A percentile compares a stretch with the other conserved stretches of the same genome.
Evolutionary conservation across 345 rosid species (phyloP).

Genomic region (Gossypium ekmanianum): DNA sequence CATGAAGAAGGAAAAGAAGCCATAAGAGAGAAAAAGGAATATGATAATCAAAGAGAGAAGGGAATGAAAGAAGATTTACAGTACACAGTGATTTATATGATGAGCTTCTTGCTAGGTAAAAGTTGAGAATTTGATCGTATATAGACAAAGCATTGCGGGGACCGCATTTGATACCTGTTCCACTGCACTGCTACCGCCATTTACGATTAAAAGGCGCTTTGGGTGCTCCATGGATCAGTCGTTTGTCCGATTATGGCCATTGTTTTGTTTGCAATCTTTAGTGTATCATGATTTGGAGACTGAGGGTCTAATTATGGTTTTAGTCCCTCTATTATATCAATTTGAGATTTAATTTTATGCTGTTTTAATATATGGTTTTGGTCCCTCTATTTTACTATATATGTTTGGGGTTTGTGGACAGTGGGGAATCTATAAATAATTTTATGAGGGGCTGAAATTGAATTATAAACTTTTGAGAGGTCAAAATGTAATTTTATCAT

Average conservation of each 20-base stretch:
- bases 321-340: too few species aligned
- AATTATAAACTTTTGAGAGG: too few species aligned
- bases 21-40: conserved; percentile 16
- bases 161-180: conserved; percentile 10
- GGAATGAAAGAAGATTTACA: not conserved
- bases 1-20: conserved; percentile 18
- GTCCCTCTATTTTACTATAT: too few species aligned
- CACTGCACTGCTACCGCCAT: conserved; percentile 8
- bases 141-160: conserved; percentile 2
- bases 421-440: too few species aligned
- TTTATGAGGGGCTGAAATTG: too few species aligned
- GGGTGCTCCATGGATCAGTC: conserved; percentile 12
- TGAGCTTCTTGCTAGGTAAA: not conserved
- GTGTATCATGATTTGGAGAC: not conserved
- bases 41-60: conserved; percentile 4
- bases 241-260: conserved; percentile 1
- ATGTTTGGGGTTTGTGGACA: too few species aligned
- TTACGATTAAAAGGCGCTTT: not conserved
- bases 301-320: too few species aligned
- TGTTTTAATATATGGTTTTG: not conserved
- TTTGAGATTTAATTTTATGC: too few species aligned
- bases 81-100: not conserved
- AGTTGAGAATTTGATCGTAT: not conserved
- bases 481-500: too few species aligned
- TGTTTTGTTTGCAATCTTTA: conserved; percentile 7